Percentiles rank a stretch among this genome's conserved stretches.
phyloP scores from a whole-genome alignment of 1,284 basidiomycete genomes.

The Sporisorium exsertum region DNA sequence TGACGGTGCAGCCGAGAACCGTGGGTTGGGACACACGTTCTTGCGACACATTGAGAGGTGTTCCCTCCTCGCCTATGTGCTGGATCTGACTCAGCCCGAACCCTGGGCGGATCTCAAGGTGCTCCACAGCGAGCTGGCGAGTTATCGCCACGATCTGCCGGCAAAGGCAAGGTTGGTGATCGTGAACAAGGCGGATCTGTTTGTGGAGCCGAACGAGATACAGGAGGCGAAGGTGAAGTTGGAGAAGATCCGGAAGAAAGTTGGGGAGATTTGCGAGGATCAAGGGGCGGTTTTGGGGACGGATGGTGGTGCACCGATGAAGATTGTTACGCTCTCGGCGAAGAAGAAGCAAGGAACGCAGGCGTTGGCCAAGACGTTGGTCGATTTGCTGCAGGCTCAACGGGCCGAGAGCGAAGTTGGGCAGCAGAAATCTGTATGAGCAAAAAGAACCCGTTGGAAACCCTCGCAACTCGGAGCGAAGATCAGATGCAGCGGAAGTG shows the following conservation, averaged over 20 bases:
- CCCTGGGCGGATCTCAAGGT: conserved; percentile 79
- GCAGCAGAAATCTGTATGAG: neutral
- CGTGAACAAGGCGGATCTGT: conserved; percentile 89
- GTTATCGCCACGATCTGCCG: conserved; percentile 82
- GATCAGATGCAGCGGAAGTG: too few relatives aligned
- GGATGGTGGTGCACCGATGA: conserved; percentile 11
- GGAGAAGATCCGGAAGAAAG: conserved; percentile 18
- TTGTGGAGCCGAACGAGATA: conserved; percentile 12
- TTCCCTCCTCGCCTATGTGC: conserved; percentile 87
- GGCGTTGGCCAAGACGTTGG: conserved; percentile 33
- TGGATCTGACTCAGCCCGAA: conserved; percentile 78
- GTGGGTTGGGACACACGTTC: conserved; percentile 94
- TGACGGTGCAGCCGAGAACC: conserved; percentile 83
- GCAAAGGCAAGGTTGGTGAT: conserved; percentile 75
- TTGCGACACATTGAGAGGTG: conserved; percentile 92
- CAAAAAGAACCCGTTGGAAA: too few relatives aligned
- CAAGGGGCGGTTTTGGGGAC: neutral
- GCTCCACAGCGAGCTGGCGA: conserved; percentile 83
- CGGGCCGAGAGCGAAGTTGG: conserved; percentile 11
- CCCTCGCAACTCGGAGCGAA: too few relatives aligned
- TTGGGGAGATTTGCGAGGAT: conserved; percentile 23
- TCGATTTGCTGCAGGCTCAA: conserved; percentile 30
- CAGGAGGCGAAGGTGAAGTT: conserved; percentile 34
- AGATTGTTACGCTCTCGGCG: conserved; percentile 35
- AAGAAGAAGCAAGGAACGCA: conserved; percentile 50